Conservation (phyloP, 441 rosid species). For the Pelargonium fulgidum region DNA sequence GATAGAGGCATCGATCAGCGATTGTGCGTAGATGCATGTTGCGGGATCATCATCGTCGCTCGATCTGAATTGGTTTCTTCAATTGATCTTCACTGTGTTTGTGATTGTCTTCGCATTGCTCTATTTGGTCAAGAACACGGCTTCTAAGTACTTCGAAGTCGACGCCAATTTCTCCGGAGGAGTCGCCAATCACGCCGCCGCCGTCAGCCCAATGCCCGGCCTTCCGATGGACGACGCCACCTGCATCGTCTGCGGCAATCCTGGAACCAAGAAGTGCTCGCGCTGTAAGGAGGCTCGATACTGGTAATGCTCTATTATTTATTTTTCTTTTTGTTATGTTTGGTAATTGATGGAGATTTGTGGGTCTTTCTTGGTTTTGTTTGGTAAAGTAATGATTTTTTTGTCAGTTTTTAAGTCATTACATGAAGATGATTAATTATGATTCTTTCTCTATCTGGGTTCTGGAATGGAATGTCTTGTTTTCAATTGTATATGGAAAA, state of each 20-base stretch:
- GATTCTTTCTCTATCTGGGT: too few relatives aligned
- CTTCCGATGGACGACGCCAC: slow-evolving; percentile 6
- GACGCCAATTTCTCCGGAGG: slow-evolving; percentile 15
- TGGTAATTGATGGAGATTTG: background rate
- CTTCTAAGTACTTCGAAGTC: slow-evolving; percentile 29
- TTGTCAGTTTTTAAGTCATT: background rate
- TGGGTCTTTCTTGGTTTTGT: background rate
- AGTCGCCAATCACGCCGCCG: background rate
- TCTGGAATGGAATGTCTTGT: too few relatives aligned
- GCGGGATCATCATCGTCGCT: slow-evolving; percentile 20
- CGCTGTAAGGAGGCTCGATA: slow-evolving; percentile 27
- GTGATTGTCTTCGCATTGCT: slow-evolving; percentile 20
- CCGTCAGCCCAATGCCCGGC: slow-evolving; percentile 16
- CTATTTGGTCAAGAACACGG: slow-evolving; percentile 24
- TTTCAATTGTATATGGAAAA: background rate
- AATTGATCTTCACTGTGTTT: slow-evolving; percentile 21
- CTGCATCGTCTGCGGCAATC: slow-evolving; percentile 21
- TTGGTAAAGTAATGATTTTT: background rate
- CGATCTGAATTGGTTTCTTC: slow-evolving; percentile 27
- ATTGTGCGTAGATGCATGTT: slow-evolving; percentile 21
- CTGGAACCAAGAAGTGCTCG: slow-evolving; percentile 19
- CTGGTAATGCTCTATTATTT: slow-evolving; percentile 17
- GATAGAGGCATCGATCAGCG: slow-evolving; percentile 14
- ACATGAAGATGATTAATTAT: too few relatives aligned
- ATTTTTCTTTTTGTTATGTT: too few relatives aligned